Conservation (phyloP, 2,329 filamentous ascomycete genomes). For the Didymella glomerata region DNA sequence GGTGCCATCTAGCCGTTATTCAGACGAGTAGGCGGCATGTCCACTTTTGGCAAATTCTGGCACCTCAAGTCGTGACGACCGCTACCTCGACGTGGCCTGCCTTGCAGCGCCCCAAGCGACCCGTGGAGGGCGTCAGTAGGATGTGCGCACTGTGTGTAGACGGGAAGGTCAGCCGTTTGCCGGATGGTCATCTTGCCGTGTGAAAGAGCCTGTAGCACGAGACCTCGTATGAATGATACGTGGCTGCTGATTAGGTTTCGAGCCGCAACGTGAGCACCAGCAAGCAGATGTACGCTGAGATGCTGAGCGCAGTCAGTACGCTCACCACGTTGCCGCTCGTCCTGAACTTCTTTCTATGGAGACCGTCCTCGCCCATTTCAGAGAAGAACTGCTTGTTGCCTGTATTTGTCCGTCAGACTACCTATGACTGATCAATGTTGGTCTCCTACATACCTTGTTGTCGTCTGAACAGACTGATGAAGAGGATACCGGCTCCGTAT, state of each 20-base stretch:
- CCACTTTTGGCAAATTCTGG: conserved; percentile 1
- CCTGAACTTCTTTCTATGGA: conserved; percentile 68
- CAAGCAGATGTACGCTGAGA: conserved; percentile 68
- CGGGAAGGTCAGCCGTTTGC: conserved; percentile 14
- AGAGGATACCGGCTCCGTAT: conserved; percentile 84
- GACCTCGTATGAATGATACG: conserved; percentile 11
- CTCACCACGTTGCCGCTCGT: conserved; percentile 73
- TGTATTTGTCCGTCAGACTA: conserved; percentile 28
- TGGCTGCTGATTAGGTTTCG: conserved; percentile 34
- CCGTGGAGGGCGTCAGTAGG: neutral
- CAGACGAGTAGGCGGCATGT: neutral
- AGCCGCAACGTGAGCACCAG: conserved; percentile 67
- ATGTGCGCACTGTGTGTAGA: conserved; percentile 1
- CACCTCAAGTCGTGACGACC: conserved; percentile 5
- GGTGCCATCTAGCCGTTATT: conserved; percentile 6
- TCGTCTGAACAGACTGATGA: conserved; percentile 83
- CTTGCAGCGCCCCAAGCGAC: conserved; percentile 4
- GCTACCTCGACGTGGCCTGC: neutral
- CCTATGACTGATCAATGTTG: neutral
- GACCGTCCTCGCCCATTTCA: conserved; percentile 66
- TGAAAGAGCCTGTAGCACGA: conserved; percentile 7
- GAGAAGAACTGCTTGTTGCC: conserved; percentile 92
- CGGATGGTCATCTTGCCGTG: neutral
- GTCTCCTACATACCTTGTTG: conserved; percentile 67
- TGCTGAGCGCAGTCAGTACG: conserved; percentile 67